Base-by-base conservation (phyloP, 2,329 filamentous ascomycete genomes). In the Sarocladium oryzae region DNA sequence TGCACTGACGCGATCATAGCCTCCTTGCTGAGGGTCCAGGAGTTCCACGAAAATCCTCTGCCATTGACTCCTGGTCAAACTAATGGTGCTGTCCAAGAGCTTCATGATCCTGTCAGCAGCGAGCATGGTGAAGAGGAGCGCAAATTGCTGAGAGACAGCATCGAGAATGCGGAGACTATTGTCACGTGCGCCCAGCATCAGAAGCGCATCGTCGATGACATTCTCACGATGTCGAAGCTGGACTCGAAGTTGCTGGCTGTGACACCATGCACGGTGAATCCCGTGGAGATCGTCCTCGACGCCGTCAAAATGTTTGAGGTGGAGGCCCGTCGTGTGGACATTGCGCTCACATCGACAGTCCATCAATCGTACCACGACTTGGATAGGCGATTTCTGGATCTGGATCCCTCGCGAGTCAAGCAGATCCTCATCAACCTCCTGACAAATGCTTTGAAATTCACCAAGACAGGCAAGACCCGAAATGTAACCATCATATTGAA, bases 371-470 rank as follows among this genome's bases (percentile, higher is more conserved):
- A 84, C 60, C 69, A 69, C 3, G 67, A 75, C 1, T 69, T 84
- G 1, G 68, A 68, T 0, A 69, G 87, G 30, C 79, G 85, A 32
- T 89, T 82, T 73, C 79, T 90, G 2, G 68, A 75, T 30, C 66
- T 89, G 24, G 88, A 92, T 62, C 84, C 88, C 0, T 86, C 84
- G 15, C 77, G 88, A 21, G 81, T 92, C 48, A 77, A 87, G 49
- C 88, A 92, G 64, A 85, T 91, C 1, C 72, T 91, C 3, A 89
- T 92, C 63, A 92, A 92, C 58, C 74, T 92, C 1, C 78, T 88
- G 8, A 88, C 86, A 7, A 92, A 92, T 59, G 86, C 87, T 0
- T 84, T 92, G 64, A 92, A 92, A 60, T 92, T 91, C 61, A 92
- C 88, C 1, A 82, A 82, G 32, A 75, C 75, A 0, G 79, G 84